Base-by-base conservation (phyloP, 2,329 filamentous ascomycete species). In the Xylaria hypoxylon region DNA sequence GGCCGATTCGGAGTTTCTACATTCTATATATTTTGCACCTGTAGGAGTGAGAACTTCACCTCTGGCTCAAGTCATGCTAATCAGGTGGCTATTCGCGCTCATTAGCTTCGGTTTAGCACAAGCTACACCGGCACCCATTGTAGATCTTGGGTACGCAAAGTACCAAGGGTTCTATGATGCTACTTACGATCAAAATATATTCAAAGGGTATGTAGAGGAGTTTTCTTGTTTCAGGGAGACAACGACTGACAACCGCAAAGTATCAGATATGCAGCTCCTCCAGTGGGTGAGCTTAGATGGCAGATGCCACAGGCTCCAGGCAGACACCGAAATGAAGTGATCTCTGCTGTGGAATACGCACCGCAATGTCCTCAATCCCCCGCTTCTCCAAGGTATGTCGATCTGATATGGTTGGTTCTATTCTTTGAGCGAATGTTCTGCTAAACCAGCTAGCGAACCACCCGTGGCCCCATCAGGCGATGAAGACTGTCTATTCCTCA, bases 401-500 rank as follows among this genome's bases (percentile, higher is more conserved):
- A 60, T 7, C 28, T 31, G 44, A 40, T 51, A 11, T 19, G 22
- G 22, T 15, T 5, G 22, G 22, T 45, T 55, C 17, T 13, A 38
- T 35, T 11, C 28, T 22, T 38, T 52, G 51, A 42, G 26, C 10
- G 28, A 10, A 35, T 26, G 3, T 65, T 22, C 26, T 53, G 19
- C 57, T 62, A 51, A 62, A 19, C 33, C 6, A 59, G 45, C 10
- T 31, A 64, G 57, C 50, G 13, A 58, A 55, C 22, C 52, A 56
- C 3, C 45, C 11, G 13, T 7, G 6, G 24, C 31, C 6, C 52
- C 73, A 17, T 71, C 72, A 1, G 78, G 76, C 2, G 73, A 79
- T 57, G 83, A 85, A 69, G 83, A 85, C 64, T 86, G 84, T 65
- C 73, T 82, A 11, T 84, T 83, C 67, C 71, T 85, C 11, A 84